Conservation (phyloP, 2,329 filamentous ascomycete species). For the Aspergillus felis region DNA sequence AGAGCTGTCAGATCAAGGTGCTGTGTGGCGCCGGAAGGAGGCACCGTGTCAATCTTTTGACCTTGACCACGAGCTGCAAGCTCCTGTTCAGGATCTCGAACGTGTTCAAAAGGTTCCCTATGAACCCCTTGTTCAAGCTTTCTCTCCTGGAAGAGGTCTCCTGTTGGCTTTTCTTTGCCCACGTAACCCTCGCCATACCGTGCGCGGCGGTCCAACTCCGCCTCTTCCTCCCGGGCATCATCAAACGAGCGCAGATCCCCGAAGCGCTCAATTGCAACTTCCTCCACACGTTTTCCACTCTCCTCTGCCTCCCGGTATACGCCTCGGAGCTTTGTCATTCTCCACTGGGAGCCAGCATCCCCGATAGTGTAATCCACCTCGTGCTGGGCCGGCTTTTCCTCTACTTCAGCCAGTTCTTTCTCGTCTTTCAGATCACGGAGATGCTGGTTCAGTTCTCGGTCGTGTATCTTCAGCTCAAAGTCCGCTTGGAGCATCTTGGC, state of each 20-base stretch:
- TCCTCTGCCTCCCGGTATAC: conserved; percentile 79
- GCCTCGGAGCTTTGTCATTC: conserved; percentile 89
- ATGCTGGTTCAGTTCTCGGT: conserved; percentile 75
- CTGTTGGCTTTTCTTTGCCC: conserved; percentile 79
- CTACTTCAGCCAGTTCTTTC: conserved; percentile 51
- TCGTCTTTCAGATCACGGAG: conserved; percentile 59
- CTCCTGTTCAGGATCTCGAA: conserved; percentile 33
- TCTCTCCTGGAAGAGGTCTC: conserved; percentile 78
- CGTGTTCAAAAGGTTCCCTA: conserved; percentile 26
- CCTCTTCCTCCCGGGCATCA: conserved; percentile 85
- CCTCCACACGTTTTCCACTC: conserved; percentile 67
- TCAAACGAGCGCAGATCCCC: conserved; percentile 82
- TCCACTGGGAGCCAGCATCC: conserved; percentile 85
- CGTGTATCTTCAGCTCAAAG: conserved; percentile 68
- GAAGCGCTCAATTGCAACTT: conserved; percentile 77
- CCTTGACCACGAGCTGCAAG: conserved; percentile 49
- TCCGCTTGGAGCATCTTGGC: conserved; percentile 48
- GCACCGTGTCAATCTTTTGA: conserved; percentile 54
- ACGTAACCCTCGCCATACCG: conserved; percentile 83
- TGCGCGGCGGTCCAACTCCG: conserved; percentile 78
- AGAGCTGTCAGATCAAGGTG: conserved; percentile 71
- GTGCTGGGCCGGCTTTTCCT: conserved; percentile 52
- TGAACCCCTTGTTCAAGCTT: conserved; percentile 56
- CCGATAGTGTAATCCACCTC: conserved; percentile 82
- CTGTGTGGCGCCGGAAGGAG: conserved; percentile 46